Evolutionary conservation across 441 rosid species (phyloP), one percentile per base, ranked within the genome.

Genomic region (Croton laevigatus): DNA sequence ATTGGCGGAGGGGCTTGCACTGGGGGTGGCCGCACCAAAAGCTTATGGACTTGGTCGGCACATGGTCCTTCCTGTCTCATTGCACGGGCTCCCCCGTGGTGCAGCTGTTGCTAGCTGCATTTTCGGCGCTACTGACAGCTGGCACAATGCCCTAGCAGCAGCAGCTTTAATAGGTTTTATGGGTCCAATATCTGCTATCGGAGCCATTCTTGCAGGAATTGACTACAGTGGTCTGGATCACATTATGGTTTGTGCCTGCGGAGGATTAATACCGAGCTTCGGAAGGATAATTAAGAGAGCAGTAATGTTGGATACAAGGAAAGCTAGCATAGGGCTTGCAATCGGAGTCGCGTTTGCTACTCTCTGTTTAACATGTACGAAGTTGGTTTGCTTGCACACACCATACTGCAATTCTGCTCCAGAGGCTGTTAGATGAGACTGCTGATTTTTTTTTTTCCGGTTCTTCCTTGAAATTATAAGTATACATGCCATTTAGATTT

Each of bases 91-190:
- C 40, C 99, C 98, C 42, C 87, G 98, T n/a, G 98, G 99, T 36
- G 95, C 91, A n/a, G 97, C 99, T 2, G 99, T 96, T 34, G 98
- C 98, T 16, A 91, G 99, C 79, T 95, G 98, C 78, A 89, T 95
- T 57, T 88, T 82, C 14, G 98, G 98, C 9, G 90, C 92, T 32
- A 89, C 98, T 6, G 96, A 83, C 77, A 91, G 93, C 70, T 91
- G 97, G 99, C 96, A 91, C n/a, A 88, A 88, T 44, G 86, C 95
- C 16, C 82, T 96, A 44, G 92, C 93, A 27, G 95, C 94, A 12
- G 98, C 99, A 54, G 90, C 93, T 51, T 73, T 91, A 57, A 87
- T 90, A 6, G 99, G 98, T 59, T 96, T 96, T 57, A 84, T 91
- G 61, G 97, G 98, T 14, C 99, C 99, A 0, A 77, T 85, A 52